These are phyloP conservation scores for Corylus heterophylla DNA, from an alignment of 306 rosid genomes.

Conservation along the genomic window DNA sequence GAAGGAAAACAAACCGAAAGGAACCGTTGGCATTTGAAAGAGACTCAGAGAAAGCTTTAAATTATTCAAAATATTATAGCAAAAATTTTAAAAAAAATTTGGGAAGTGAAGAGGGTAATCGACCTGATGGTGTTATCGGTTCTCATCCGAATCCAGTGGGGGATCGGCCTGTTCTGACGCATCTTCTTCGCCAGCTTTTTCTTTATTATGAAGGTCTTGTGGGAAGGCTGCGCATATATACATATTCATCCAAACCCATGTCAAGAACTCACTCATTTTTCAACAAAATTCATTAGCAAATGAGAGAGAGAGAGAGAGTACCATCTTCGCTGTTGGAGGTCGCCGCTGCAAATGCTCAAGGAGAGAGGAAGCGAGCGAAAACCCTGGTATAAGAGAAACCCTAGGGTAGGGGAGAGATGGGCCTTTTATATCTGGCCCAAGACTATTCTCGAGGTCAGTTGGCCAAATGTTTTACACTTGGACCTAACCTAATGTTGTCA, in stretches of 20 bases:
- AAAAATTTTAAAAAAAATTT: rapidly evolving
- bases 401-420: background rate
- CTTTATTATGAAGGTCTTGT: slow-evolving; percentile 84
- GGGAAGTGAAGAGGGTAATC: background rate
- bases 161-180: slow-evolving; percentile 95
- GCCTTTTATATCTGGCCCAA: background rate
- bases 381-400: background rate
- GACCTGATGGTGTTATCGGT: slow-evolving; percentile 89
- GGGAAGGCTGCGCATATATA: slow-evolving; percentile 59
- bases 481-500: too few relatives aligned
- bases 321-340: slow-evolving; percentile 42
- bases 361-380: background rate
- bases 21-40: background rate
- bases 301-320: background rate
- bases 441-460: background rate
- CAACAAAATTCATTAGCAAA: background rate
- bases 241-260: background rate
- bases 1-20: background rate
- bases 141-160: slow-evolving; percentile 88
- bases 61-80: too few relatives aligned
- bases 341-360: background rate
- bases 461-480: background rate
- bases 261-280: background rate
- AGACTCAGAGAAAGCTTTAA: background rate
- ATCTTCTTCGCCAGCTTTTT: slow-evolving; percentile 94